A percentile compares a stretch with the other conserved stretches of the same genome.
Evolutionary conservation across 2,329 filamentous ascomycete genomes (phyloP).

Genomic region (Penicillium aurantiogriseum): DNA sequence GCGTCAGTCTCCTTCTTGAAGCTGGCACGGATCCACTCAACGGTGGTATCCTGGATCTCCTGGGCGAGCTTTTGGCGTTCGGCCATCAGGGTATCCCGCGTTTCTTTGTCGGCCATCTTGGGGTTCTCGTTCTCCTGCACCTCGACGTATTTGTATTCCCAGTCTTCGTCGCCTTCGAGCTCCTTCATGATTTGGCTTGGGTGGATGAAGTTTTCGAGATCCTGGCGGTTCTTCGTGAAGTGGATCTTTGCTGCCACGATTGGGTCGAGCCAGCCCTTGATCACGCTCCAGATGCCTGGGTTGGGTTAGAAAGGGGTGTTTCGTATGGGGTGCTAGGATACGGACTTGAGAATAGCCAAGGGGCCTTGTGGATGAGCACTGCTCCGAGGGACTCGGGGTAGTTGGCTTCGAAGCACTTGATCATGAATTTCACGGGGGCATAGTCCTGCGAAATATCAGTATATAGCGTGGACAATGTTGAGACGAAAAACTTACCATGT

Average conservation of each 20-base stretch:
- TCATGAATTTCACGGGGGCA: slow-evolving; percentile 96
- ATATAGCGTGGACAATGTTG: not conserved
- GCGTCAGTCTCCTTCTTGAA: slow-evolving; percentile 47
- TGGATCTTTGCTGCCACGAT: slow-evolving; percentile 93
- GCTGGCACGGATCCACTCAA: slow-evolving; percentile 67
- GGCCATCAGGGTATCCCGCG: slow-evolving; percentile 62
- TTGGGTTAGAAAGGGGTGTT: not conserved
- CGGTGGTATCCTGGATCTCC: slow-evolving; percentile 71
- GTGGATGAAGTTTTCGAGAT: slow-evolving; percentile 75
- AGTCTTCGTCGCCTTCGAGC: slow-evolving; percentile 81
- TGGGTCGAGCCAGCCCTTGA: slow-evolving; percentile 93
- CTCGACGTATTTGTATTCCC: slow-evolving; percentile 79
- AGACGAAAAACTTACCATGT: slow-evolving; percentile 66
- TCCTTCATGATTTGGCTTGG: slow-evolving; percentile 72
- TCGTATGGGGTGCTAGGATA: slow-evolving; percentile 9
- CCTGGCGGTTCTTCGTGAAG: slow-evolving; percentile 79
- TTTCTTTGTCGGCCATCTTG: slow-evolving; percentile 64
- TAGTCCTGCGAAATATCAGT: slow-evolving; percentile 65
- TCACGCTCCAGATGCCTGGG: slow-evolving; percentile 89
- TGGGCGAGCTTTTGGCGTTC: slow-evolving; percentile 65
- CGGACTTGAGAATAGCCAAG: slow-evolving; percentile 91
- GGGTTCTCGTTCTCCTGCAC: slow-evolving; percentile 74
- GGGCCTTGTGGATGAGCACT: slow-evolving; percentile 91
- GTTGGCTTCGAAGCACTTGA: slow-evolving; percentile 98
- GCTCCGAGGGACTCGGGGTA: slow-evolving; percentile 90